Evolutionary conservation across 2,329 filamentous ascomycete species (phyloP).

Genomic region (Alternaria longipes): DNA sequence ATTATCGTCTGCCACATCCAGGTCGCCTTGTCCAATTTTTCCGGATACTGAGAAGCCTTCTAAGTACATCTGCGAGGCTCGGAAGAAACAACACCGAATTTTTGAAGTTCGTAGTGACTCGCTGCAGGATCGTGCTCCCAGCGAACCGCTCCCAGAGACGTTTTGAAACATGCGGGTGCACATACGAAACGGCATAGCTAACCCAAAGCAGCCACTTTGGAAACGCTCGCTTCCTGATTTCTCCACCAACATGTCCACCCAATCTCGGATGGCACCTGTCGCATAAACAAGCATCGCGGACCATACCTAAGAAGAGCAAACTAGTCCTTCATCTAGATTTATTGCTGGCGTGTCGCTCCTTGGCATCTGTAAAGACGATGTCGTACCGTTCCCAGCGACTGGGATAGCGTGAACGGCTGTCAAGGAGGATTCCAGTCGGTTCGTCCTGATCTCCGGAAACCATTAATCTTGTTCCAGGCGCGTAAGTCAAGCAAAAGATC

Average conservation of each 20-base stretch:
- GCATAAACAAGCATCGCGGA: conserved; percentile 23
- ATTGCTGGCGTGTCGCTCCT: conserved; percentile 13
- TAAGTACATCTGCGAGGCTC: background rate
- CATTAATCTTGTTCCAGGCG: conserved; percentile 18
- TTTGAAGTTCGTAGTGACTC: conserved; percentile 14
- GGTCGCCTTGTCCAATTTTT: background rate
- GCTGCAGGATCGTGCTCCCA: conserved; percentile 20
- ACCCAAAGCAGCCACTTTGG: conserved; percentile 27
- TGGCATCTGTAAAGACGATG: conserved; percentile 19
- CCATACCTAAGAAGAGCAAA: conserved; percentile 18
- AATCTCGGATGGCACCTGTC: conserved; percentile 32
- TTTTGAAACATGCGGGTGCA: conserved; percentile 37
- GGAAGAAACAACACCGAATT: background rate
- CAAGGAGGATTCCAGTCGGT: conserved; percentile 28
- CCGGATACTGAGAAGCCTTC: background rate
- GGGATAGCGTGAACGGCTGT: conserved; percentile 28
- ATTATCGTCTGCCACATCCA: background rate
- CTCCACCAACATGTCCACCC: conserved; percentile 27
- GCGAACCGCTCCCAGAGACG: conserved; percentile 20
- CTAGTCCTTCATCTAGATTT: conserved; percentile 26
- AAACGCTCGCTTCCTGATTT: conserved; percentile 32
- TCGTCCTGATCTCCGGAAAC: conserved; percentile 27
- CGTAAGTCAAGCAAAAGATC: conserved; percentile 29
- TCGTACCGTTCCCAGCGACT: conserved; percentile 15
- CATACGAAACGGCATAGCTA: conserved; percentile 26